Evolutionary conservation across 805 yeast genomes (phyloP).

Genomic region (Candida corydali): DNA sequence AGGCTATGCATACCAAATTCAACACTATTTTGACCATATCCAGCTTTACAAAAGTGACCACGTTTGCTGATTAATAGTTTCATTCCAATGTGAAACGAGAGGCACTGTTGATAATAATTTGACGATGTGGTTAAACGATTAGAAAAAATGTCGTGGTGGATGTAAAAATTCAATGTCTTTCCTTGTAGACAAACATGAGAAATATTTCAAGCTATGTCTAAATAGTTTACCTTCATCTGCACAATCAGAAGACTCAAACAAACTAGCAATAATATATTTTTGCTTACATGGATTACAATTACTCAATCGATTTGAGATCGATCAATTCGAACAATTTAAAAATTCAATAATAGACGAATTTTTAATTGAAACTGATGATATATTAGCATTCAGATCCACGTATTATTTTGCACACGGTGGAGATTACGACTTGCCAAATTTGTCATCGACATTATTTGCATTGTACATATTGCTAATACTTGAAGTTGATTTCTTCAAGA

Average conservation of each 20-base stretch:
- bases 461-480: conserved; percentile 53
- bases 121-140: too few species aligned
- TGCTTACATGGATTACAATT: conserved; percentile 59
- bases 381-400: conserved; percentile 55
- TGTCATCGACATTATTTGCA: conserved; percentile 77
- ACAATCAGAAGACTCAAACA: conserved; percentile 66
- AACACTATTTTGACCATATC: too few species aligned
- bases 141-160: background rate
- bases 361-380: conserved; percentile 31
- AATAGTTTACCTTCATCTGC: conserved; percentile 49
- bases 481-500: conserved; percentile 34
- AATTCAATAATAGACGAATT: conserved; percentile 45
- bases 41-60: too few species aligned
- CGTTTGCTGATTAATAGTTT: too few species aligned
- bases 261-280: conserved; percentile 67
- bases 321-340: conserved; percentile 12
- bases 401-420: conserved; percentile 34
- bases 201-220: conserved; percentile 50
- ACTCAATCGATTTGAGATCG: conserved; percentile 25
- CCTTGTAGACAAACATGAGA: conserved; percentile 29
- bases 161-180: conserved; percentile 9
- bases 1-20: too few species aligned
- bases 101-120: too few species aligned
- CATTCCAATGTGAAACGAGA: too few species aligned
- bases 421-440: conserved; percentile 55